These are phyloP conservation scores for Ascomycota sp. DNA, from an alignment of 2,329 filamentous ascomycete species.

Conservation along the genomic window DNA sequence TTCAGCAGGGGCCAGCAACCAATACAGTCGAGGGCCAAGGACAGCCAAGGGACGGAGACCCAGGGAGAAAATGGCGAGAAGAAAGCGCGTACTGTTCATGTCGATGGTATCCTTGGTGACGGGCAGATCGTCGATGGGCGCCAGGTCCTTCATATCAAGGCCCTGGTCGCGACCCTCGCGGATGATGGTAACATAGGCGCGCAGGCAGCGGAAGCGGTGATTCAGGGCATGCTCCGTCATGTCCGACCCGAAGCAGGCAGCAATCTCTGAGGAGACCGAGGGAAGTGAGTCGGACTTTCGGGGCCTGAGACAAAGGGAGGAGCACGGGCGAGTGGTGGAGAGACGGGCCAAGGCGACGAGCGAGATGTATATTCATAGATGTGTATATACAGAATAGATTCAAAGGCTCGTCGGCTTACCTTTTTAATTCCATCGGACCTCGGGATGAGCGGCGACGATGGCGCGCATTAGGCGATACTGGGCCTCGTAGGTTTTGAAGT, in stretches of 20 bases:
- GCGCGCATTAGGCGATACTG: constrained; percentile 40
- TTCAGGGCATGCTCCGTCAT: constrained; percentile 24
- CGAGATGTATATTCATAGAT: no score
- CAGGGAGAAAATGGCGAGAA: neutral
- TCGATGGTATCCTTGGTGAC: constrained; percentile 17
- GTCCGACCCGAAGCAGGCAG: constrained; percentile 26
- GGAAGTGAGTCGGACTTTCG: no score
- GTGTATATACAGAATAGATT: constrained; percentile 1
- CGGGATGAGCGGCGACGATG: constrained; percentile 35
- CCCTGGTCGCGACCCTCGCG: constrained; percentile 13
- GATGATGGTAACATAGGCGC: constrained; percentile 19
- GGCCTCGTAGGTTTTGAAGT: constrained; percentile 39
- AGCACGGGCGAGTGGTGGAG: no score
- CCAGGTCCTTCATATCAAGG: constrained; percentile 22
- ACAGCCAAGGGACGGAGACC: no score
- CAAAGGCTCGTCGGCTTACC: constrained; percentile 26
- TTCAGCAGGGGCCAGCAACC: no score
- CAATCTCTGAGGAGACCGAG: constrained; percentile 21
- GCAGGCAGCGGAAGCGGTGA: constrained; percentile 29
- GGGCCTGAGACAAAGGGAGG: no score
- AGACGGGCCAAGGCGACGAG: no score
- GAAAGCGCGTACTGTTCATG: constrained; percentile 17
- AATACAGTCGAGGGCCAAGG: no score
- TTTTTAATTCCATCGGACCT: constrained; percentile 36
- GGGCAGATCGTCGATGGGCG: constrained; percentile 14